Base-by-base conservation (phyloP, 345 rosid genomes). In the Noccaea caerulescens region DNA sequence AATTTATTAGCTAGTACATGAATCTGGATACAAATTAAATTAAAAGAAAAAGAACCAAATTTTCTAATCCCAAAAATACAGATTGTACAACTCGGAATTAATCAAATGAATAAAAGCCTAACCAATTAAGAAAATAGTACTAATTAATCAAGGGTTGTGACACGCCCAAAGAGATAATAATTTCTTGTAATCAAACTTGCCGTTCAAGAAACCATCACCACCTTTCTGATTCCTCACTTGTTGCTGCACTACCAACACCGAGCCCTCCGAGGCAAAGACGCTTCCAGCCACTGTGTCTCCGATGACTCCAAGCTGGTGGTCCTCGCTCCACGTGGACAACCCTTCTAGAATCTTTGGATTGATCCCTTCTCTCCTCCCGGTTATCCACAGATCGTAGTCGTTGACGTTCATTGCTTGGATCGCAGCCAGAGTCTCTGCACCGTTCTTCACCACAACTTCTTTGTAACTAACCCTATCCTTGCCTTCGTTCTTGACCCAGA, bases 211-310 rank as follows among this genome's bases (percentile, higher is more conserved):
- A 70, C 67, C 76, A 50, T 69, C 66, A 43, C 80, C 76, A 63
- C 76, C 71, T 16, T 30, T 76, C 9, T 71, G 57, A 13, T 76
- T 76, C 52, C 80, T 69, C 18, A 90, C 56, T 60, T 93, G 97
- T 65, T 88, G 91, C 12, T 90, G 97, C 49, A 88, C 66, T 4
- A 88, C 93, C 69, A 93, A 76, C 12, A 93, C 82, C 10, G 96
- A 87, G n/a, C 85, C 87, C 0, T 77, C 61, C 4, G 80, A 63
- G 27, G 81, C 80, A 13, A 85, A 87, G 37, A 85, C 87, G 8
- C 30, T 33, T 2, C 87, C 85, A 3, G 91, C 58, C 37, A 90
- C 50, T 44, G 69, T 82, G 55, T 93, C 98, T 10, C 93, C 93
- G 0, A 88, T 77, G 0, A 83, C 73, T 33, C 97, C 97, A 16